These are phyloP conservation scores for Trametopsis cervina DNA, from an alignment of 768 basidiomycete species.

Conservation along the genomic window DNA sequence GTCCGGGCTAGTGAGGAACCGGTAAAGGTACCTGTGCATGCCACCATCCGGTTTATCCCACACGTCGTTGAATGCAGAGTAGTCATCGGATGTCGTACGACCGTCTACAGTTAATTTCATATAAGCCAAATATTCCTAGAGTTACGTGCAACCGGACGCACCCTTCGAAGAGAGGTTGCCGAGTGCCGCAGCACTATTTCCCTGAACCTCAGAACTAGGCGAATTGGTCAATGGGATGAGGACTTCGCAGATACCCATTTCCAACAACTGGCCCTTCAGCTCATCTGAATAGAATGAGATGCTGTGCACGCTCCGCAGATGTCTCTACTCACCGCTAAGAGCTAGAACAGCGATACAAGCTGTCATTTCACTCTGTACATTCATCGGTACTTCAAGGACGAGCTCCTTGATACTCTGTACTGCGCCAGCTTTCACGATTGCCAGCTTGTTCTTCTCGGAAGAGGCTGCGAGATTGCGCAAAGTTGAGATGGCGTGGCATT, in stretches of 20 bases:
- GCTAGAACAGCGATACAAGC: slow-evolving; percentile 97
- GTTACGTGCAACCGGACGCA: slow-evolving; percentile 24
- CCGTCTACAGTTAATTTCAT: slow-evolving; percentile 60
- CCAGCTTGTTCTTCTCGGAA: slow-evolving; percentile 96
- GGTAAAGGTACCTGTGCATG: slow-evolving; percentile 89
- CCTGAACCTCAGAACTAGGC: slow-evolving; percentile 94
- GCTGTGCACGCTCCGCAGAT: neutral
- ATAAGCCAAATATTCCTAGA: neutral
- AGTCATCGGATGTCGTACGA: slow-evolving; percentile 74
- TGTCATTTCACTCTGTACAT: slow-evolving; percentile 99
- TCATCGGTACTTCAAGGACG: slow-evolving; percentile 89
- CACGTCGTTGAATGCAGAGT: slow-evolving; percentile 94
- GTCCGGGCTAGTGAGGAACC: slow-evolving; percentile 89
- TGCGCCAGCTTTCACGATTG: slow-evolving; percentile 96
- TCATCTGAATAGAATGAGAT: slow-evolving; percentile 56
- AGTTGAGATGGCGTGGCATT: slow-evolving; percentile 98
- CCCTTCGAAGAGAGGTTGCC: slow-evolving; percentile 98
- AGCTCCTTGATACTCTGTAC: slow-evolving; percentile 96
- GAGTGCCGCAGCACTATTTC: slow-evolving; percentile 95
- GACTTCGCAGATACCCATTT: slow-evolving; percentile 98
- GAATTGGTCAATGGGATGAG: slow-evolving; percentile 96
- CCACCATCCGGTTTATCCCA: slow-evolving; percentile 99
- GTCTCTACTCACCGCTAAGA: slow-evolving; percentile 71
- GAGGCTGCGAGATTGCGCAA: slow-evolving; percentile 94
- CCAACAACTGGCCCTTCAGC: slow-evolving; percentile 90